Evolutionary conservation across 2,329 filamentous ascomycete species (phyloP), one percentile per base, ranked within the genome.

Genomic region (Ampelomyces quisqualis): DNA sequence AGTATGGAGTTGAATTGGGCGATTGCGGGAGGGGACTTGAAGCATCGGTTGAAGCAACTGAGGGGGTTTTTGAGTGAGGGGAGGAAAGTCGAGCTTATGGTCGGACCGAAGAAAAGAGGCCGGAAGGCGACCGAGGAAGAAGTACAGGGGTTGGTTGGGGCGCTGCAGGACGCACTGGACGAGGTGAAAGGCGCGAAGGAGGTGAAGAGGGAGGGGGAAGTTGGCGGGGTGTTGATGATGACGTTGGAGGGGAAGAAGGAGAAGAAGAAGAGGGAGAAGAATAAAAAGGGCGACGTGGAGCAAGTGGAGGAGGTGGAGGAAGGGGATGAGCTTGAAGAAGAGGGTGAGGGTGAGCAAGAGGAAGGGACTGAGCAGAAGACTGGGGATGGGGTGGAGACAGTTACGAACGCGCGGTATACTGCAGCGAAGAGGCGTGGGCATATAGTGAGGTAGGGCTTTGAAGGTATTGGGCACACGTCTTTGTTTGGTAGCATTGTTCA

Each of bases 1-100:
- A 84, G 85, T 62, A 68, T 96, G n/a, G 90, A 96, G 70, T 57
- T 97, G 56, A 91, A 89, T 67, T 97, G 90, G 90, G 83, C 85
- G 22, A 94, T 95, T 58, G 83, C 82, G 46, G 62, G 69, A 9
- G 79, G 91, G 62, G 90, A 96, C 71, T 67, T 95, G 37, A 71
- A 71, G n/a, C 84, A 87, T 64, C 38, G 64, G 17, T 22, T 68
- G 11, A 47, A 49, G 8, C 64, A 57, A 20, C 28, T 93, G 65
- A 78, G 78, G 58, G 75, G 72, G 38, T 95, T 95, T 62, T 62
- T 96, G 62, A 72, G 65, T 7, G 88, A 88, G 65, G 90, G 90
- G 1, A 77, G 79, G 63, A 82, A 77, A 62, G 88, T 96, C 14
- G 85, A 93, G 63, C 61, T 96, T 8, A 58, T 85, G 38, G 57